phyloP scores from a whole-genome alignment of 805 yeast genomes.

The Cyberlindnera japonica region DNA sequence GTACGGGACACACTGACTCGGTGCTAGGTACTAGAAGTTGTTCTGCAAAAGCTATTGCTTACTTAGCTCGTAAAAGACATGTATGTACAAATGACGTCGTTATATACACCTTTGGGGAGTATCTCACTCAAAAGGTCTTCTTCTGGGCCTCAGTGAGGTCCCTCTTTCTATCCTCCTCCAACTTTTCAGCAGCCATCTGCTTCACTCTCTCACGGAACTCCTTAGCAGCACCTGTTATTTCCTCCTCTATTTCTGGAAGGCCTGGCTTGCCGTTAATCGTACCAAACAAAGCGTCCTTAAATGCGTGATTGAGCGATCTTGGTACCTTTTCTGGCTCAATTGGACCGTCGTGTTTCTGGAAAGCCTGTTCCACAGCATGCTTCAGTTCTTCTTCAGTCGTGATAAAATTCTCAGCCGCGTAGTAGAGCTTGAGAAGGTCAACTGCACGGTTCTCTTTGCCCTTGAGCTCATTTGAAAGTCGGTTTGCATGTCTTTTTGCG shows the following conservation, averaged over 20 bases:
- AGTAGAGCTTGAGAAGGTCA: slow-evolving; percentile 65
- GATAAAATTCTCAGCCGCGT: slow-evolving; percentile 63
- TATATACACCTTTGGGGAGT: slow-evolving; percentile 95
- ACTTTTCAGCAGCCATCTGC: slow-evolving; percentile 26
- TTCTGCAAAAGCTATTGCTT: not conserved
- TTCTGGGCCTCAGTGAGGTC: slow-evolving; percentile 97
- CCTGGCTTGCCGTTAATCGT: slow-evolving; percentile 34
- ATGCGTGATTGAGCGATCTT: slow-evolving; percentile 23
- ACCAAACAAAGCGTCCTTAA: slow-evolving; percentile 35
- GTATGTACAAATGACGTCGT: slow-evolving; percentile 39
- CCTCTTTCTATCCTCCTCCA: slow-evolving; percentile 89
- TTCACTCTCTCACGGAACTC: slow-evolving; percentile 27
- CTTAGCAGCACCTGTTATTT: slow-evolving; percentile 30
- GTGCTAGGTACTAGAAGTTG: not conserved
- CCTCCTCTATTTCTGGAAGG: slow-evolving; percentile 34
- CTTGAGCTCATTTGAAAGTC: slow-evolving; percentile 50
- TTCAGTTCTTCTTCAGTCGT: slow-evolving; percentile 66
- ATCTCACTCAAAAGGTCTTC: slow-evolving; percentile 98
- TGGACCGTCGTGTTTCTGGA: slow-evolving; percentile 24
- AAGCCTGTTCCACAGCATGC: slow-evolving; percentile 54
- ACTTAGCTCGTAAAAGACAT: not conserved
- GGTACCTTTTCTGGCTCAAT: slow-evolving; percentile 8
- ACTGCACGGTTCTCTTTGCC: slow-evolving; percentile 51
- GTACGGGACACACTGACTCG: slow-evolving; percentile 3
- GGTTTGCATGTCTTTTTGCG: slow-evolving; percentile 64